Percentiles rank a stretch among this genome's conserved stretches.
These are phyloP conservation scores for Leishmania mexicana DNA, from an alignment of 208 protist species.

Conservation along the genomic window DNA sequence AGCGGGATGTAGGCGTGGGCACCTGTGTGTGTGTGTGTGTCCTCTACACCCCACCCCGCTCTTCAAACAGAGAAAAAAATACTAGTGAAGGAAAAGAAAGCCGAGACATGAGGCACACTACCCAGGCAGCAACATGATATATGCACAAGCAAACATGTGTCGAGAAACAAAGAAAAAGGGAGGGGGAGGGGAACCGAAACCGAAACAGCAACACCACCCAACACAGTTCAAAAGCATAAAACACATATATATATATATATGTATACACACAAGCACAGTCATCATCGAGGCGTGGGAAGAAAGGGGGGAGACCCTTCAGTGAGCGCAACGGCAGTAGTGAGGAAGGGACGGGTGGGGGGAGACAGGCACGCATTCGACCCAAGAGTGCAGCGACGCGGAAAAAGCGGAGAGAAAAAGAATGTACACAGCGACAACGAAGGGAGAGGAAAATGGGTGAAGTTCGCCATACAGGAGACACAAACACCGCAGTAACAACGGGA, in stretches of 20 bases:
- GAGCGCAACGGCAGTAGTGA: background rate
- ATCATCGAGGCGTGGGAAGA: background rate
- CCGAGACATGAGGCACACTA: background rate
- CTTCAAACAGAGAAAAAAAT: background rate
- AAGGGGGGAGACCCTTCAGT: background rate
- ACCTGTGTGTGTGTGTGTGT: background rate
- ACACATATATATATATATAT: background rate
- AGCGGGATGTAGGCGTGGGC: background rate
- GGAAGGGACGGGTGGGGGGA: background rate
- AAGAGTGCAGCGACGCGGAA: background rate
- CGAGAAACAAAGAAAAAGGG: background rate
- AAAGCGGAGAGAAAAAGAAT: background rate
- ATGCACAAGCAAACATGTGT: background rate
- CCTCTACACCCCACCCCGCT: background rate
- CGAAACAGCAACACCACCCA: background rate
- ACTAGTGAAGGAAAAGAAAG: conserved; percentile 4
- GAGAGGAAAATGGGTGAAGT: background rate
- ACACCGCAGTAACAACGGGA: background rate
- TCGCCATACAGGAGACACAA: background rate
- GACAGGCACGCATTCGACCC: too few species aligned
- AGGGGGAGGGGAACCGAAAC: background rate
- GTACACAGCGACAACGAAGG: background rate
- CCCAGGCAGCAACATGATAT: background rate
- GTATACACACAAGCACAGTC: background rate
- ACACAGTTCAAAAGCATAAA: too few species aligned